Evolutionary conservation across 331 rosid genomes (phyloP).

Genomic region (Pyrus hybrid): DNA sequence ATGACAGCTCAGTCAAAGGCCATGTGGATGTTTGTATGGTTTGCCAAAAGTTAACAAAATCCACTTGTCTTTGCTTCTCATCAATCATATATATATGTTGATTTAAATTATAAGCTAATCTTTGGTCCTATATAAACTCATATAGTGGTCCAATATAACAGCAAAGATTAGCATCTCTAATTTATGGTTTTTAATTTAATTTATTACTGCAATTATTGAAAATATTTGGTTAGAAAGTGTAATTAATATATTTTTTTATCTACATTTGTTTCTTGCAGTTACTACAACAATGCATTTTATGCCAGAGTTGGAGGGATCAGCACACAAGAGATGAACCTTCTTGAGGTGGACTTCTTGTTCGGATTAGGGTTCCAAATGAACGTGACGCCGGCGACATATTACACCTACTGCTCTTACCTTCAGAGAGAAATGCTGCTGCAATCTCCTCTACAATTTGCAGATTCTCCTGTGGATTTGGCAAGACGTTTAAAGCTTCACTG

Average conservation of each 20-base stretch:
- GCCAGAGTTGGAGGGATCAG: conserved; percentile 34
- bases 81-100: background rate
- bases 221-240: background rate
- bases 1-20: conserved; percentile 8
- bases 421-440: conserved; percentile 26
- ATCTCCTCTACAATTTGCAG: conserved; percentile 4
- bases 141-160: background rate
- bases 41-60: background rate
- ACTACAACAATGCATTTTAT: conserved; percentile 32
- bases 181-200: no score
- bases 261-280: conserved; percentile 3
- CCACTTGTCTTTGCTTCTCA: background rate
- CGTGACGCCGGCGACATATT: conserved; percentile 19
- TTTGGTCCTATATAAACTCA: background rate
- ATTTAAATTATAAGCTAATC: background rate
- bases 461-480: conserved; percentile 1
- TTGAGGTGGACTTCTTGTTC: conserved; percentile 31
- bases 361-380: conserved; percentile 23
- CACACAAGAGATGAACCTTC: conserved; percentile 29
- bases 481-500: conserved; percentile 18
- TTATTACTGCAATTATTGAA: background rate
- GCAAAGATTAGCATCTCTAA: background rate
- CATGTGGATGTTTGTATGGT: background rate
- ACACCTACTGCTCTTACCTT: conserved; percentile 20
- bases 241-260: background rate